A percentile compares a stretch with the other conserved stretches of the same genome.
Evolutionary conservation across 2,329 filamentous ascomycete genomes (phyloP).

Genomic region (Acrocalymma vagum): DNA sequence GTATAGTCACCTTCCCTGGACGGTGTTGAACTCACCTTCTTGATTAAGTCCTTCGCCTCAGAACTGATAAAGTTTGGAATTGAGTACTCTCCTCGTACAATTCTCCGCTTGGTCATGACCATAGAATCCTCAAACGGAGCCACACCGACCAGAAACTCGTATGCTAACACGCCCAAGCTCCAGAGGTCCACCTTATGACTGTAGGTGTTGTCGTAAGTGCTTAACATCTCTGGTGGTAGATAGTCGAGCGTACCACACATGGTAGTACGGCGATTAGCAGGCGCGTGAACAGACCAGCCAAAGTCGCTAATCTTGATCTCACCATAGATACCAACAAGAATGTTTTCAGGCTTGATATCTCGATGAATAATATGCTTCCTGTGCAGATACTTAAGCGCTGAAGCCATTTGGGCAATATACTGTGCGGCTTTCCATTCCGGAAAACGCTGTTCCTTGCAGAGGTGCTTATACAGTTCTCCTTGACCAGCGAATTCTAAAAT

Average conservation of each 20-base stretch:
- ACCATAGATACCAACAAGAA: conserved; percentile 89
- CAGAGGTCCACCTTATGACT: conserved; percentile 93
- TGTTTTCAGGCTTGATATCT: conserved; percentile 96
- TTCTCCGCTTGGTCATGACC: conserved; percentile 88
- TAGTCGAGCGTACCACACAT: conserved; percentile 98
- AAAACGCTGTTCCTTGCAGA: conserved; percentile 77
- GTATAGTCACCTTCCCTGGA: conserved; percentile 8
- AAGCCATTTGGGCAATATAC: conserved; percentile 86
- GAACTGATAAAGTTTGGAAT: conserved; percentile 86
- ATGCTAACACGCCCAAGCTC: conserved; percentile 90
- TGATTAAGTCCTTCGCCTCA: conserved; percentile 89
- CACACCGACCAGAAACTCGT: conserved; percentile 92
- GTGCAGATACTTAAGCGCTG: conserved; percentile 84
- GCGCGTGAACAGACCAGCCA: conserved; percentile 94
- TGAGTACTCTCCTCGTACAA: conserved; percentile 86
- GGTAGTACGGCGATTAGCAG: conserved; percentile 86
- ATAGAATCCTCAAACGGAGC: conserved; percentile 94
- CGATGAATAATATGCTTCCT: conserved; percentile 95
- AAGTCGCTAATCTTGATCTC: conserved; percentile 98
- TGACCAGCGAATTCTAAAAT: conserved; percentile 84
- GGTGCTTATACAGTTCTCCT: conserved; percentile 84
- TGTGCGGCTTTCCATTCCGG: conserved; percentile 84
- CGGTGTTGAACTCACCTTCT: conserved; percentile 67
- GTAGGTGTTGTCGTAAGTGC: conserved; percentile 82
- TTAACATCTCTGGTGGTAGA: conserved; percentile 94